Conservation (phyloP, 495 filamentous ascomycete genomes). For the Aspergillus homomorphus region DNA sequence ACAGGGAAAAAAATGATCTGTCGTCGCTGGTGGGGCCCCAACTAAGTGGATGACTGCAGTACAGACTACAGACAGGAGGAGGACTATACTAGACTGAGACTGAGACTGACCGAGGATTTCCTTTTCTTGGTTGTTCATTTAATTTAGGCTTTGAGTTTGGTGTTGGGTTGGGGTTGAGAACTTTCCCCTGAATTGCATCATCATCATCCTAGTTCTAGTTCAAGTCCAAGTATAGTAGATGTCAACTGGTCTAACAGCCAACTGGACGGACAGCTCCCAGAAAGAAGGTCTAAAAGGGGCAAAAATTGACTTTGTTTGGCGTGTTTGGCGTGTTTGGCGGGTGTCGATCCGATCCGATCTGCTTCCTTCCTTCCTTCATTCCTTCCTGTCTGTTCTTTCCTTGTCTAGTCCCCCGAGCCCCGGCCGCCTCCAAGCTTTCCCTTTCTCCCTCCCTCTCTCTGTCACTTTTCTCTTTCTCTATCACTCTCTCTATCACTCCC, state of each 20-base stretch:
- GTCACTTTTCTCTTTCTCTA: background rate
- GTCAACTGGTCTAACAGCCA: too few species aligned
- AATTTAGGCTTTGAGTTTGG: too few species aligned
- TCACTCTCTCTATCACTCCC: background rate
- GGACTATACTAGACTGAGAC: too few species aligned
- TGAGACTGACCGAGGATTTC: too few species aligned
- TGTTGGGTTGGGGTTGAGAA: too few species aligned
- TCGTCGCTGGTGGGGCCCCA: slow-evolving; percentile 1
- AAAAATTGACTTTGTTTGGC: too few species aligned
- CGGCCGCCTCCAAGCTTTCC: background rate
- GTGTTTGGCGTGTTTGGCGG: background rate
- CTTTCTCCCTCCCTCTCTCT: background rate
- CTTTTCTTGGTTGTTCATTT: background rate
- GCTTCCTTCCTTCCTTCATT: background rate
- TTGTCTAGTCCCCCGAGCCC: too few species aligned
- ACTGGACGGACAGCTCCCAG: too few species aligned
- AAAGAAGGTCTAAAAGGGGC: too few species aligned
- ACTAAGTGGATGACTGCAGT: background rate
- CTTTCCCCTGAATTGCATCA: too few species aligned
- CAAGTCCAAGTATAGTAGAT: background rate
- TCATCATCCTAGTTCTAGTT: too few species aligned
- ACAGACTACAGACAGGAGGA: background rate
- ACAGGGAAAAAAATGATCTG: slow-evolving; percentile 2
- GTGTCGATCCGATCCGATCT: slow-evolving; percentile 8
- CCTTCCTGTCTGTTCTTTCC: background rate